These are phyloP conservation scores for Meira miltonrushii DNA, from an alignment of 1,284 basidiomycete genomes.

Conservation along the genomic window DNA sequence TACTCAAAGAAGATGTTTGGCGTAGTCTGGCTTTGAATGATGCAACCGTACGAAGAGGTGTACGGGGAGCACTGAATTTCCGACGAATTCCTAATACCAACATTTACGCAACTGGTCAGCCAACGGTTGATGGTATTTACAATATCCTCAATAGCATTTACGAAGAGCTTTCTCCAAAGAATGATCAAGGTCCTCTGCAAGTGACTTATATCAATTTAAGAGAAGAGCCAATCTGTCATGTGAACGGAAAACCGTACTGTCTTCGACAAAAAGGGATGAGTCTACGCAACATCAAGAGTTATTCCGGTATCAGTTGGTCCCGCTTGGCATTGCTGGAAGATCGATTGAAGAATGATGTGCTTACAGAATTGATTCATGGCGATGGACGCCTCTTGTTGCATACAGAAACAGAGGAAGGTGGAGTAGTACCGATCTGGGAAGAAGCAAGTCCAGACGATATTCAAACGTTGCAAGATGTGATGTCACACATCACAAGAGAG, in stretches of 20 bases:
- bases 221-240: constrained; percentile 82
- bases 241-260: constrained; percentile 67
- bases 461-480: constrained; percentile 80
- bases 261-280: constrained; percentile 53
- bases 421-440: constrained; percentile 93
- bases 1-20: constrained; percentile 52
- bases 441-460: constrained; percentile 74
- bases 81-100: constrained; percentile 75
- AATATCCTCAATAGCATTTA: constrained; percentile 63
- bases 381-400: constrained; percentile 84
- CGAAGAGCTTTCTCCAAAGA: constrained; percentile 21
- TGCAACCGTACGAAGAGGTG: constrained; percentile 14
- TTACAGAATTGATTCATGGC: constrained; percentile 73
- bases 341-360: constrained; percentile 80
- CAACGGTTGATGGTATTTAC: constrained; percentile 81
- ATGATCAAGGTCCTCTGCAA: constrained; percentile 14
- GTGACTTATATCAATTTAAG: constrained; percentile 89
- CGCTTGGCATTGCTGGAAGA: constrained; percentile 62
- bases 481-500: constrained; percentile 56
- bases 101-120: constrained; percentile 68
- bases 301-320: constrained; percentile 47
- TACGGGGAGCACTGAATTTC: constrained; percentile 88
- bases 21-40: constrained; percentile 35
- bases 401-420: constrained; percentile 79
- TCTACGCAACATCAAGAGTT: constrained; percentile 46